Evolutionary conservation across 805 yeast genomes (phyloP).

Genomic region (Saccharomycopsis microspora): DNA sequence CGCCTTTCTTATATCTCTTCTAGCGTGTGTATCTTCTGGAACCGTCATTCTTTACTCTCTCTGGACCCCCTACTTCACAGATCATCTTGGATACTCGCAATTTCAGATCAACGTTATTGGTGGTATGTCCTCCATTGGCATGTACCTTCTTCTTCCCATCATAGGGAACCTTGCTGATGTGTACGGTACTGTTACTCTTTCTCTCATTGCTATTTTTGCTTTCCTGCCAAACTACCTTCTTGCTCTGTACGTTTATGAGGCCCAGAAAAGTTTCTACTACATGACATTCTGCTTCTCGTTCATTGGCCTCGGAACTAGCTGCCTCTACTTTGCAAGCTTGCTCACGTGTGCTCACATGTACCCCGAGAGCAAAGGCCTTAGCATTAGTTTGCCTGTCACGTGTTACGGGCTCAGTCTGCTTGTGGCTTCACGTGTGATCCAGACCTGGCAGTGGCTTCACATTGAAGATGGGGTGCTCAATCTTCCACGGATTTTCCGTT

Average conservation of each 20-base stretch:
- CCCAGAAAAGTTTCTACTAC: conserved; percentile 21
- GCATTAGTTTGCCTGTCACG: conserved; percentile 82
- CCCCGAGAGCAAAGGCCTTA: conserved; percentile 63
- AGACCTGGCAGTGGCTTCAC: conserved; percentile 29
- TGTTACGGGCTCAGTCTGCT: conserved; percentile 79
- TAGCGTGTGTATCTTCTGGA: conserved; percentile 68
- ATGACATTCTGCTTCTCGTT: conserved; percentile 41
- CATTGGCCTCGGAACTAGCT: conserved; percentile 64
- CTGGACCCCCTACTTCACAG: conserved; percentile 59
- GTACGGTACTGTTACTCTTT: conserved; percentile 71
- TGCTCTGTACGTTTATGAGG: conserved; percentile 29
- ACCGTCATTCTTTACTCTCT: conserved; percentile 75
- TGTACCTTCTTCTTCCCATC: conserved; percentile 75
- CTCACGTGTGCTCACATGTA: conserved; percentile 80
- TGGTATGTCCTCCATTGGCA: conserved; percentile 63
- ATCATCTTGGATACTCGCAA: conserved; percentile 48
- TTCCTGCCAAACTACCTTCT: conserved; percentile 60
- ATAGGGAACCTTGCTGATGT: conserved; percentile 75
- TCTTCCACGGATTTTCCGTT: conserved; percentile 38
- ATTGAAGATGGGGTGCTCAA: conserved; percentile 26
- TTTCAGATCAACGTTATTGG: conserved; percentile 64
- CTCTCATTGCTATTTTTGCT: conserved; percentile 45
- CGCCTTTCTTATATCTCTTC: conserved; percentile 47
- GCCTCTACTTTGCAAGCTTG: conserved; percentile 59
- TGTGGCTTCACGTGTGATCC: conserved; percentile 54